Base-by-base conservation (phyloP, 2,329 filamentous ascomycete species). In the Alternaria conjuncta region DNA sequence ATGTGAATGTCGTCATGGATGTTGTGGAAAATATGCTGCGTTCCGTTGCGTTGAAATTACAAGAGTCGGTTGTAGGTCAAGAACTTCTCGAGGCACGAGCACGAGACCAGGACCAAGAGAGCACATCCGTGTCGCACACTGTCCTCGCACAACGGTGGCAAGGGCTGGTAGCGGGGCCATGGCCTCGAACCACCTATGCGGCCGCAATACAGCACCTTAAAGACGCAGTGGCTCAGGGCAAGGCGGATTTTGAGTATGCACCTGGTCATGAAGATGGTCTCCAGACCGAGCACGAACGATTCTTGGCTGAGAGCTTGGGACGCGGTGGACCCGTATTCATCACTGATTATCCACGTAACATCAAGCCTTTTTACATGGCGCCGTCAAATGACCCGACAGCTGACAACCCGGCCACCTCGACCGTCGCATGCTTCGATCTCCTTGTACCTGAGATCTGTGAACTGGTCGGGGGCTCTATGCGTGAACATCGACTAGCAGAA, bases 331-430 rank as follows among this genome's bases (percentile, higher is more conserved):
- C 96, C 8, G 86, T 98, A 47, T 98, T 98, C 77, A 89, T 99
- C 68, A 98, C 94, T 13, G 86, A 97, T 78, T 99, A 97, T 77
- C 96, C 96, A n/a, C 88, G 88, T 68, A 84, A 85, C 51, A 89
- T 96, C 78, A 99, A 99, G 82, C 93, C 95, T 11, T 99, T 98
- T 81, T 99, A 94, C 80, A 94, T 94, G 92, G 80, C 87, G 3
- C 87, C 88, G 15, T 79, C 77, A 30, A 65, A 55, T 57, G 63
- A 68, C 28, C 47, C 59, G 15, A 25, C 51, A 30, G 55, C 62
- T 23, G 68, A 59, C 28, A 57, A 63, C 50, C 64, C 70, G 28
- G 59, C 58, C 32, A 32, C 44, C 18, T 54, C 72, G 53, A 96
- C 93, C 5, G 93, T 93, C 12, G 92, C 94, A 63, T 97, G 93